These are phyloP conservation scores for Xylaria digitata DNA, from an alignment of 2,329 filamentous ascomycete species.

Conservation along the genomic window DNA sequence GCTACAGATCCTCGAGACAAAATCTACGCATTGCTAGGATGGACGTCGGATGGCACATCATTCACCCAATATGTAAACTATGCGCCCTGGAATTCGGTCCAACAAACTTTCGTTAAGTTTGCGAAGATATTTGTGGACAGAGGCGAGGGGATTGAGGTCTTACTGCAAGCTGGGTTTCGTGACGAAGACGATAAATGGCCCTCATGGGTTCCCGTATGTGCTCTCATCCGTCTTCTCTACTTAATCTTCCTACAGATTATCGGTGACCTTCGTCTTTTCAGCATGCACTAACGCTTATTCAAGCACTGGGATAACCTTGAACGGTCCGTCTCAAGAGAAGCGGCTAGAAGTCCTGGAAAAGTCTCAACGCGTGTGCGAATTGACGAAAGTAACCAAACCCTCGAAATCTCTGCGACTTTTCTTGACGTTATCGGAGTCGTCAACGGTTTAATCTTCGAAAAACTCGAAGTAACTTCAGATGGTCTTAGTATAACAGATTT, in stretches of 20 bases:
- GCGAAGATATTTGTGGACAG: conserved; percentile 24
- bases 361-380: conserved; percentile 12
- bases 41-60: conserved; percentile 10
- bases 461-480: conserved; percentile 18
- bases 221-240: background rate
- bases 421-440: conserved; percentile 12
- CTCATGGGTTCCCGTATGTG: conserved; percentile 31
- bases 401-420: conserved; percentile 14
- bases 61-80: conserved; percentile 30
- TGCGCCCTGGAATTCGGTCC: conserved; percentile 19
- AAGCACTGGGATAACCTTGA: conserved; percentile 29
- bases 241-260: background rate
- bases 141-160: conserved; percentile 25
- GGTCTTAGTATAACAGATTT: conserved; percentile 11
- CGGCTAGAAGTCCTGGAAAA: conserved; percentile 1
- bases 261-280: too few species aligned
- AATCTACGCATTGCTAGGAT: conserved; percentile 33
- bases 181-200: conserved; percentile 22
- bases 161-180: conserved; percentile 28
- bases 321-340: conserved; percentile 5
- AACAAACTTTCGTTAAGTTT: conserved; percentile 19
- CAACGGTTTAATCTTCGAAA: conserved; percentile 14
- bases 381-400: conserved; percentile 11
- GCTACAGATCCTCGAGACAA: conserved; percentile 36
- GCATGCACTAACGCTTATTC: conserved; percentile 1